phyloP scores from a whole-genome alignment of 2,329 filamentous ascomycete genomes.

The Calonectria pteridis region DNA sequence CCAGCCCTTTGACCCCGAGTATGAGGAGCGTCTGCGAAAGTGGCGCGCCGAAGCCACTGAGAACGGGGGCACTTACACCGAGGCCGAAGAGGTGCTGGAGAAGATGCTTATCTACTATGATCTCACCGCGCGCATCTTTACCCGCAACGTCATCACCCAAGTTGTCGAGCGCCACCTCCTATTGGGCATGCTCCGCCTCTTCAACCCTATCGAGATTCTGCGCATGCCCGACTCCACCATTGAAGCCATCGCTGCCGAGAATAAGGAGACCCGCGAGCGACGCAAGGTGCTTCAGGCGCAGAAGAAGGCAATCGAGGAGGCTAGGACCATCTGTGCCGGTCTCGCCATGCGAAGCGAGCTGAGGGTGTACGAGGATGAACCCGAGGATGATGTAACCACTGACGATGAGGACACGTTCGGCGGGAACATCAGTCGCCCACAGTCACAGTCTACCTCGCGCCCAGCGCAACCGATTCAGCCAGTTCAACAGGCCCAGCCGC shows the following conservation, averaged over 20 bases:
- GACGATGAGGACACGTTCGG: constrained; percentile 48
- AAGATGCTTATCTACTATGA: constrained; percentile 70
- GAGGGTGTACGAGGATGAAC: constrained; percentile 54
- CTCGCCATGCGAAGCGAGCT: constrained; percentile 66
- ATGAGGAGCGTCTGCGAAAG: constrained; percentile 62
- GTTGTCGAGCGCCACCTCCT: constrained; percentile 65
- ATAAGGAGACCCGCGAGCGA: constrained; percentile 65
- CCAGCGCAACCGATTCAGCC: constrained; percentile 34
- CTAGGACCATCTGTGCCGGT: constrained; percentile 61
- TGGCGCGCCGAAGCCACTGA: constrained; percentile 59
- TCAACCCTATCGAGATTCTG: constrained; percentile 65
- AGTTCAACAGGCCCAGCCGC: constrained; percentile 28
- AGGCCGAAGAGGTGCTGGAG: constrained; percentile 66
- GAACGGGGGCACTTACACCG: constrained; percentile 61
- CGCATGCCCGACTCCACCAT: constrained; percentile 59
- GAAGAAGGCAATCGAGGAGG: constrained; percentile 64
- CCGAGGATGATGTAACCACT: constrained; percentile 46
- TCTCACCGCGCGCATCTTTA: constrained; percentile 64
- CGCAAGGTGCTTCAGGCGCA: constrained; percentile 60
- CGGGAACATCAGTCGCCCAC: constrained; percentile 20
- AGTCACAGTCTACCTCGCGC: constrained; percentile 35
- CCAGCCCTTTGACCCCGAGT: constrained; percentile 66
- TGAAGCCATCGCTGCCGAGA: constrained; percentile 65
- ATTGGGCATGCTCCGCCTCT: constrained; percentile 64
- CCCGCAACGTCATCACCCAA: constrained; percentile 65